phyloP scores from a whole-genome alignment of 441 rosid species.

The Kokia cookei region DNA sequence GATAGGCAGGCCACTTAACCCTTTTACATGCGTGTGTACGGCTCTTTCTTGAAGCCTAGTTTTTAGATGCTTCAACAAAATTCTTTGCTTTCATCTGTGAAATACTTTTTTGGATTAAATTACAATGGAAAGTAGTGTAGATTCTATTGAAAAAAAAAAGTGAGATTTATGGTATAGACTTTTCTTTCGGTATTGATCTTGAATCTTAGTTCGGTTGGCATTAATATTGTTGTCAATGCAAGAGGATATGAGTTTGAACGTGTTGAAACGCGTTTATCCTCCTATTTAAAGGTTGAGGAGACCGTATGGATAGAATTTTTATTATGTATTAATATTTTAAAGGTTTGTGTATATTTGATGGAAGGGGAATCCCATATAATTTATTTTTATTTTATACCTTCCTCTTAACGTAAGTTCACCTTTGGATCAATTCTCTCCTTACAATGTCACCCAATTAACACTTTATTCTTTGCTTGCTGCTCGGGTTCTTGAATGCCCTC shows the following conservation, averaged over 20 bases:
- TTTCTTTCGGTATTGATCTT: not conserved
- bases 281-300: not conserved
- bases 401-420: constrained; percentile 33
- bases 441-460: not conserved
- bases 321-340: not conserved
- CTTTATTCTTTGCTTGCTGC: constrained; percentile 20
- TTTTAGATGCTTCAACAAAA: constrained; percentile 20
- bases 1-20: not conserved
- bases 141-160: not conserved
- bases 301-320: not conserved
- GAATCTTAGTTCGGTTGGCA: no score
- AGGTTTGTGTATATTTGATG: constrained; percentile 7
- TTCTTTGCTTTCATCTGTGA: not conserved
- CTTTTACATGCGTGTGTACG: constrained; percentile 7
- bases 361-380: constrained; percentile 4
- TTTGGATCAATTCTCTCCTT: constrained; percentile 9
- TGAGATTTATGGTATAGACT: not conserved
- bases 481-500: constrained; percentile 21
- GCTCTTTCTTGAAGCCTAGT: constrained; percentile 16
- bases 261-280: no score
- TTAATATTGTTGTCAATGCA: accelerated
- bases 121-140: not conserved
- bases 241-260: no score
- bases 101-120: not conserved
- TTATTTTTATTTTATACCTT: constrained; percentile 27